These are phyloP conservation scores for Aspergillus melleus DNA, from an alignment of 2,329 filamentous ascomycete genomes.

Conservation along the genomic window DNA sequence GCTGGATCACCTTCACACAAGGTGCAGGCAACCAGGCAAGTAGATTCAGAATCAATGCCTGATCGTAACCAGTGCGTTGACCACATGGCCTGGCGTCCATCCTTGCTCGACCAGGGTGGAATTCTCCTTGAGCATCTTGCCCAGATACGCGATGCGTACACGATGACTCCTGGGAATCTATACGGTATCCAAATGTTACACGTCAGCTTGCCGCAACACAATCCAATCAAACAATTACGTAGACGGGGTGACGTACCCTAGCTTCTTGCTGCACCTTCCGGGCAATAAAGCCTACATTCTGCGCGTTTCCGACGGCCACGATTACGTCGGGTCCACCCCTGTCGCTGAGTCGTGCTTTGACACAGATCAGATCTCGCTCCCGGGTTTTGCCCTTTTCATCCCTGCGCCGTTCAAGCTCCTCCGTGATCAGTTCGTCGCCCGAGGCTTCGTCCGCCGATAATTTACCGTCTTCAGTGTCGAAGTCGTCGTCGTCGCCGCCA, in stretches of 20 bases:
- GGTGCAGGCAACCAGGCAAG: background rate
- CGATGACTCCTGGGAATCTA: conserved; percentile 61
- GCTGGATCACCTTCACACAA: background rate
- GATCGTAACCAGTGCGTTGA: conserved; percentile 71
- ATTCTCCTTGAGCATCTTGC: conserved; percentile 72
- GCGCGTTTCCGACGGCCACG: conserved; percentile 57
- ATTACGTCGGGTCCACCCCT: conserved; percentile 62
- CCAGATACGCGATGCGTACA: conserved; percentile 76
- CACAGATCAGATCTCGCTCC: conserved; percentile 56
- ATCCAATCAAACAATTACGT: background rate
- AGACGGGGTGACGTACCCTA: conserved; percentile 52
- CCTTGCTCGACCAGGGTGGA: conserved; percentile 66
- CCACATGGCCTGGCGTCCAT: conserved; percentile 72
- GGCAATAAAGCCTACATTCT: conserved; percentile 65
- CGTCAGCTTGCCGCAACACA: background rate
- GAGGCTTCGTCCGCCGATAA: conserved; percentile 40
- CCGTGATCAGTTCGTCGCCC: conserved; percentile 38
- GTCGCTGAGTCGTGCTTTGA: conserved; percentile 67
- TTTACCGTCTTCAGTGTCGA: conserved; percentile 34
- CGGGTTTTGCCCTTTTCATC: conserved; percentile 64
- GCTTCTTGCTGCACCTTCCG: conserved; percentile 64
- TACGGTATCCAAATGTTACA: conserved; percentile 6
- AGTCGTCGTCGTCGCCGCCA: conserved; percentile 26
- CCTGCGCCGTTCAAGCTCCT: conserved; percentile 43
- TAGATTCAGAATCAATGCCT: conserved; percentile 3